These are phyloP conservation scores for Tetrahymena elliotti DNA, from an alignment of 73 alveolate species.

Conservation along the genomic window DNA sequence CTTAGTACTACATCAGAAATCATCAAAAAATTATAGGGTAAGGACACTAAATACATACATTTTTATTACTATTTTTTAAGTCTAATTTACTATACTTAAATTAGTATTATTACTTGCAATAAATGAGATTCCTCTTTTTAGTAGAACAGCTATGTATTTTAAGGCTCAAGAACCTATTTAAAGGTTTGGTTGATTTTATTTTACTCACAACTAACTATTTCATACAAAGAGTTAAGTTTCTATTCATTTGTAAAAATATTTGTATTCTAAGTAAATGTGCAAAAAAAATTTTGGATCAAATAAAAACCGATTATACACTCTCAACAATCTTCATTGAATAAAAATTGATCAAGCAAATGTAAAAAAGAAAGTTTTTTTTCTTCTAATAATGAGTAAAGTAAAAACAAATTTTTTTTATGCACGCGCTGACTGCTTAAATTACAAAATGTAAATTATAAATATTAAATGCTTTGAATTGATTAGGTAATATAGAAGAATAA, in stretches of 20 bases:
- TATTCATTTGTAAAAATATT: too few relatives aligned
- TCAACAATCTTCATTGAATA: not conserved
- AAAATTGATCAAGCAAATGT: not conserved
- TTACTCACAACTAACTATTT: not conserved
- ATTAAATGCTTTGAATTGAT: too few relatives aligned
- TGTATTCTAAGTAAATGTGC: not conserved
- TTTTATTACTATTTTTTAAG: not conserved
- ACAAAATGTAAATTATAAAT: too few relatives aligned
- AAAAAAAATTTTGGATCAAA: too few relatives aligned
- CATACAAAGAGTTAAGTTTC: not conserved
- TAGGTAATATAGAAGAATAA: not conserved
- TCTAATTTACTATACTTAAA: too few relatives aligned
- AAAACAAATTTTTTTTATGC: too few relatives aligned
- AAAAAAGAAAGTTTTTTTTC: too few relatives aligned
- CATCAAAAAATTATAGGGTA: not conserved
- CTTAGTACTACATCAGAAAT: not conserved
- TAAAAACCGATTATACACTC: not conserved
- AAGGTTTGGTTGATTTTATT: too few relatives aligned
- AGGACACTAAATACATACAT: not conserved
- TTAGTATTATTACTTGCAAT: not conserved
- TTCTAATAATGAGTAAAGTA: too few relatives aligned
- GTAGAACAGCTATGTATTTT: not conserved
- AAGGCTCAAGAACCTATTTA: not conserved
- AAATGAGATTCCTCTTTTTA: not conserved
- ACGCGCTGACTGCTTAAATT: too few relatives aligned